These are phyloP conservation scores for Saccharata proteae DNA, from an alignment of 2,329 filamentous ascomycete genomes.

Conservation along the genomic window DNA sequence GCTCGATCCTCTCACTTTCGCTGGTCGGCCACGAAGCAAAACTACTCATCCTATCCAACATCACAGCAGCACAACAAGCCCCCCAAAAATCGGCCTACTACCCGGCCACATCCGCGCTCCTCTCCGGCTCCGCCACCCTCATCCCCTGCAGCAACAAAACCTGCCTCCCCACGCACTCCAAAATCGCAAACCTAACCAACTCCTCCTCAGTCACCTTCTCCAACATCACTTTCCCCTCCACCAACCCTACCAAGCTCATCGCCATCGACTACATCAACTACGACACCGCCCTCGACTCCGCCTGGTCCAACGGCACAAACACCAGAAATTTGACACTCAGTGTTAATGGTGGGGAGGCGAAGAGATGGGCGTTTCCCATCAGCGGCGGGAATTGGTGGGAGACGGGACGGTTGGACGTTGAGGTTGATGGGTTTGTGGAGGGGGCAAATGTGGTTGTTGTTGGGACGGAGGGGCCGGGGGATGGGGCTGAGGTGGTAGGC, in stretches of 20 bases:
- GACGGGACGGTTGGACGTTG: constrained; percentile 15
- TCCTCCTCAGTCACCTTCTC: constrained; percentile 17
- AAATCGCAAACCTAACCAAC: constrained; percentile 21
- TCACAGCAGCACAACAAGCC: constrained; percentile 11
- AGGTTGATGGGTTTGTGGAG: constrained; percentile 16
- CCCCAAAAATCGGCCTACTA: constrained; percentile 17
- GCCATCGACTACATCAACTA: constrained; percentile 30
- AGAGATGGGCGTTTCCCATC: constrained; percentile 26
- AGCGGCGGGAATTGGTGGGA: constrained; percentile 29
- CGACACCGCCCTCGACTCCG: constrained; percentile 25
- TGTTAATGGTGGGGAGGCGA: constrained; percentile 24
- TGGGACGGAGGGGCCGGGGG: constrained; percentile 11
- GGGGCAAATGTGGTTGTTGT: constrained; percentile 17
- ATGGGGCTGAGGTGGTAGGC: constrained; percentile 19
- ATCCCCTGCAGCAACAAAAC: constrained; percentile 15
- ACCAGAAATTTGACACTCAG: constrained; percentile 24
- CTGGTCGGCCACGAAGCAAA: constrained; percentile 18
- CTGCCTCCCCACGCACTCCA: constrained; percentile 20
- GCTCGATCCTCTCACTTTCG: constrained; percentile 8
- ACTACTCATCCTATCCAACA: constrained; percentile 24
- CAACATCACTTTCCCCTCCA: constrained; percentile 18
- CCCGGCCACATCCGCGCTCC: constrained; percentile 18
- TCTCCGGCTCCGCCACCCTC: constrained; percentile 18
- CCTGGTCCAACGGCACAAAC: constrained; percentile 22
- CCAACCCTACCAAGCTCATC: constrained; percentile 21